Conservation (phyloP, 345 rosid species). For the Pugionium dolabratum region DNA sequence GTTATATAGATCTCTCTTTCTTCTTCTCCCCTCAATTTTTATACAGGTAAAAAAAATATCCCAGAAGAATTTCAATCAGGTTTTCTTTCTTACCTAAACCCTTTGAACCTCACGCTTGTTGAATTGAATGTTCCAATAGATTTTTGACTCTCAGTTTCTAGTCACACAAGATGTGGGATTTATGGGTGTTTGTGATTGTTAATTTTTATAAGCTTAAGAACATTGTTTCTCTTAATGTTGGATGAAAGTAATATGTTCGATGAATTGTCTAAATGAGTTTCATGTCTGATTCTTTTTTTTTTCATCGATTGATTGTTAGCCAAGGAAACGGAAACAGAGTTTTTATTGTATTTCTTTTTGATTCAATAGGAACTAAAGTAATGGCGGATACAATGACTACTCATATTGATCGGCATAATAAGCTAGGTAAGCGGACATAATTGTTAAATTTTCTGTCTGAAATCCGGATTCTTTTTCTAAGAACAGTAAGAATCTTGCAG, state of each 20-base stretch:
- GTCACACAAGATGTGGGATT: slow-evolving; percentile 8
- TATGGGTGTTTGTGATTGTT: background rate
- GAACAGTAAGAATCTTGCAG: slow-evolving; percentile 24
- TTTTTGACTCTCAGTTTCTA: background rate
- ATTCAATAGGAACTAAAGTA: slow-evolving; percentile 23
- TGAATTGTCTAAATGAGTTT: slow-evolving; percentile 2
- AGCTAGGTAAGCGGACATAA: slow-evolving; percentile 10
- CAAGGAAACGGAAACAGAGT: slow-evolving; percentile 20
- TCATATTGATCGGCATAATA: slow-evolving; percentile 26
- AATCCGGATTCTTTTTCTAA: background rate
- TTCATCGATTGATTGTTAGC: slow-evolving; percentile 7
- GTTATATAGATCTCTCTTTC: too few species aligned
- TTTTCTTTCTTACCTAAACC: slow-evolving; percentile 3
- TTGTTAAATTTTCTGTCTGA: background rate
- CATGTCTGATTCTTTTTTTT: background rate
- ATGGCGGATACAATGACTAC: slow-evolving; percentile 33
- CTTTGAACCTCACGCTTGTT: too few species aligned
- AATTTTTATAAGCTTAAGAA: background rate
- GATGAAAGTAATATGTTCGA: slow-evolving; percentile 1
- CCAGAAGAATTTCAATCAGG: slow-evolving; percentile 13
- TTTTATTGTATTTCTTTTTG: slow-evolving; percentile 17
- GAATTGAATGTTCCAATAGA: too few species aligned
- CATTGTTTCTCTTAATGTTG: too few species aligned
- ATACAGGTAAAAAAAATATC: too few species aligned
- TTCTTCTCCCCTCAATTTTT: too few species aligned